Evolutionary conservation across 2,329 filamentous ascomycete genomes (phyloP).

Genomic region (Exserohilum turcica): DNA sequence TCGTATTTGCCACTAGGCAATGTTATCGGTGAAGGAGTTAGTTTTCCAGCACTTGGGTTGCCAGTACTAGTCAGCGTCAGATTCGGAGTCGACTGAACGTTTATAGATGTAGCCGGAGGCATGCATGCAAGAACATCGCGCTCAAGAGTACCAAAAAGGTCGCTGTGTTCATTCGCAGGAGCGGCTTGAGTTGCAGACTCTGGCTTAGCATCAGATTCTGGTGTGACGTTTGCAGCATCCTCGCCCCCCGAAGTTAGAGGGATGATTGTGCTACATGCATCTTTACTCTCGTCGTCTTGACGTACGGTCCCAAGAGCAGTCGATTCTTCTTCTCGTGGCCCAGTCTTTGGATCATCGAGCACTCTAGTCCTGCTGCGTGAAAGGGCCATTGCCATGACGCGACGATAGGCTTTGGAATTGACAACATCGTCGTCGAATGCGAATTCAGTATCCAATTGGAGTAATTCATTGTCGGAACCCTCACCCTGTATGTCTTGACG

Average conservation of each 20-base stretch:
- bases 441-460: slow-evolving; percentile 33
- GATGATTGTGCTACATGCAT: background rate
- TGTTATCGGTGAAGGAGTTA: slow-evolving; percentile 9
- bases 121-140: slow-evolving; percentile 24
- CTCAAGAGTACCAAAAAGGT: slow-evolving; percentile 20
- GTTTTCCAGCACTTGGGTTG: background rate
- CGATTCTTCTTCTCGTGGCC: slow-evolving; percentile 15
- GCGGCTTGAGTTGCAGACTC: background rate
- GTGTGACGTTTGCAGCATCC: background rate
- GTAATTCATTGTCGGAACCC: slow-evolving; percentile 22
- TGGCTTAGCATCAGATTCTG: slow-evolving; percentile 1
- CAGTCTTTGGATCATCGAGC: background rate
- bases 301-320: slow-evolving; percentile 2
- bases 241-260: background rate
- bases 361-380: slow-evolving; percentile 6
- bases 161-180: slow-evolving; percentile 5
- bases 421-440: slow-evolving; percentile 41
- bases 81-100: slow-evolving; percentile 2
- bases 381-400: slow-evolving; percentile 37
- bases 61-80: slow-evolving; percentile 1
- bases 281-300: background rate
- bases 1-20: slow-evolving; percentile 14
- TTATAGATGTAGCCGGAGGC: slow-evolving; percentile 17
- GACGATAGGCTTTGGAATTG: slow-evolving; percentile 40
- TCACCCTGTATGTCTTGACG: slow-evolving; percentile 2